Evolutionary conservation across 108 stramenopile genomes (phyloP).

Genomic region (Fistulifera pelliculosa): DNA sequence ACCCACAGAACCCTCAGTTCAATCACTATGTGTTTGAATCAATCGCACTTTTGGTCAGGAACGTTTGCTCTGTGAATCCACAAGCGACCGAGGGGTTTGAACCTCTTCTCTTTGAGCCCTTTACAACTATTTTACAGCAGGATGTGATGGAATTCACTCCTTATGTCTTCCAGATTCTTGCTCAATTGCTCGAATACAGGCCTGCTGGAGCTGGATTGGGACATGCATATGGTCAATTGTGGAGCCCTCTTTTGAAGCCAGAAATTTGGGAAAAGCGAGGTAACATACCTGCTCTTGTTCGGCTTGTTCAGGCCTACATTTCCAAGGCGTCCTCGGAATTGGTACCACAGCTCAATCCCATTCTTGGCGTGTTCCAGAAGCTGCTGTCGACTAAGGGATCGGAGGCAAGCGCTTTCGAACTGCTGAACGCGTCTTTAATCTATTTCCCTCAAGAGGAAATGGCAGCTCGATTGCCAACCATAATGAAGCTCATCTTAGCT

Average conservation of each 20-base stretch:
- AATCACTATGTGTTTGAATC: constrained; percentile 97
- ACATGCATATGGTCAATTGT: constrained; percentile 70
- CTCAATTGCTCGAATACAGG: constrained; percentile 87
- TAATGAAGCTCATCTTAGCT: constrained; percentile 62
- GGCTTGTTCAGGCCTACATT: constrained; percentile 83
- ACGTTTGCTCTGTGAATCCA: constrained; percentile 69
- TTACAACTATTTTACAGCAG: constrained; percentile 85
- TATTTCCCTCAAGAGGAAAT: constrained; percentile 47
- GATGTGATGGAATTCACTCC: constrained; percentile 93
- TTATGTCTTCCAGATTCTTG: constrained; percentile 97
- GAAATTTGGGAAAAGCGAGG: constrained; percentile 86
- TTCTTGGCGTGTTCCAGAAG: constrained; percentile 86
- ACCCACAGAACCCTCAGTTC: constrained; percentile 94
- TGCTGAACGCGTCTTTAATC: constrained; percentile 55
- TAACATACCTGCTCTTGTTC: constrained; percentile 91
- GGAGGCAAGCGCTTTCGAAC: constrained; percentile 65
- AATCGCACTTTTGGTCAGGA: constrained; percentile 83
- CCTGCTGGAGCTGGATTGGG: constrained; percentile 59
- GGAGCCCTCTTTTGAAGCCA: constrained; percentile 79
- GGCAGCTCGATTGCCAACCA: constrained; percentile 35
- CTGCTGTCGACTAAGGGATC: constrained; percentile 67
- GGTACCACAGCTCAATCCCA: constrained; percentile 28
- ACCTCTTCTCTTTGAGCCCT: constrained; percentile 84
- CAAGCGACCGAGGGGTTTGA: constrained; percentile 66
- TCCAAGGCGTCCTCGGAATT: constrained; percentile 60